Evolutionary conservation across 2,329 filamentous ascomycete species (phyloP), one percentile per base, ranked within the genome.

Genomic region (Aspergillus awamori): DNA sequence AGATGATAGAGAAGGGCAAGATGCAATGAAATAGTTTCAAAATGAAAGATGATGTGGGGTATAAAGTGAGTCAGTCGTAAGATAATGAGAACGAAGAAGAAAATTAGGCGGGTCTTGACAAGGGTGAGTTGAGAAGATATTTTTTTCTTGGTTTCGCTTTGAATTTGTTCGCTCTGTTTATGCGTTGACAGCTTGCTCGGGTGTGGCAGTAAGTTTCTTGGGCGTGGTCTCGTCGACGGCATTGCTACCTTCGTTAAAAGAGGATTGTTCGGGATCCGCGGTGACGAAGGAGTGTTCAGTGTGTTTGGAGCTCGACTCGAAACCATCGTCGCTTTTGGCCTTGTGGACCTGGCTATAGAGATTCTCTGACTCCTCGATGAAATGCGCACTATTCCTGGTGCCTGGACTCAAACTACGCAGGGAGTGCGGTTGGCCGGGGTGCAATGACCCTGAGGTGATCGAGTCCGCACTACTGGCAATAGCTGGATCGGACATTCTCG

Each of bases 341-440:
- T 61, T 63, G 24, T 55, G n/a, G 3, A 13, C 58, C 10, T 53
- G 58, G 15, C 53, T 53, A 17, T 63, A 60, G 15, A 70, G 41
- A 11, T 63, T 51, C 1, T 62, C 53, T 1, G 63, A 54, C 24
- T 70, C 71, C 24, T 73, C 73, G 6, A 65, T 62, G 53, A 63
- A 69, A 48, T 64, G 68, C 26, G 70, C 48, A 68, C 87, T 90
- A 67, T 83, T 80, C 1, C 86, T 86, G 2, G 89, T 90, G 17
- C 87, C 85, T 10, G 88, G 89, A 74, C 87, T 90, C 13, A 83
- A 82, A 65, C 87, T 91, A 20, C 87, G 84, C 15, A 83, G 79
- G 2, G 89, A 91, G 45, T 81, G 85, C 33, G 87, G 83, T 17
- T 87, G 84, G 39, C 81, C 82, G n/a, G 67, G 53, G 36, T 67